These are phyloP conservation scores for Arthrobotrys conoides DNA, from an alignment of 2,329 filamentous ascomycete species.

Conservation along the genomic window DNA sequence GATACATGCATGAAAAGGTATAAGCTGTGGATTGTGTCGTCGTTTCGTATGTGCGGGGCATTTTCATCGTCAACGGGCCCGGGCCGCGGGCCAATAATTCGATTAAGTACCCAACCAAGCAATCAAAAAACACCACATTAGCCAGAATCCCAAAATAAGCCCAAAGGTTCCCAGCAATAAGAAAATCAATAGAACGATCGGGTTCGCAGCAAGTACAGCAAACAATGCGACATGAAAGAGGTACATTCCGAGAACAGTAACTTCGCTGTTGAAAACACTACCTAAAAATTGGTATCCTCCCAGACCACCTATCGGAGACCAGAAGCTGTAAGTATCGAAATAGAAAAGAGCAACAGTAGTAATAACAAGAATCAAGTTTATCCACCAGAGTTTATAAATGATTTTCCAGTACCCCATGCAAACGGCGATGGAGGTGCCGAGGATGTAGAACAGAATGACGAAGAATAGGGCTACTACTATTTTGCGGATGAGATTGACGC, in stretches of 20 bases:
- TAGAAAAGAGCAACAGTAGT: slow-evolving; percentile 9
- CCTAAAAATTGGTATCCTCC: background rate
- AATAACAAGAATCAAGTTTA: slow-evolving; percentile 7
- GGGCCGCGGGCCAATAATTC: too few relatives aligned
- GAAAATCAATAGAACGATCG: slow-evolving; percentile 3
- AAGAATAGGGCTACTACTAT: slow-evolving; percentile 22
- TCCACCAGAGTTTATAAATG: slow-evolving; percentile 26
- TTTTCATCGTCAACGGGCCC: too few relatives aligned
- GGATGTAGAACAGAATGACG: slow-evolving; percentile 20
- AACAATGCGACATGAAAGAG: slow-evolving; percentile 22
- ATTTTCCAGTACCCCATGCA: slow-evolving; percentile 32
- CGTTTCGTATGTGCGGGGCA: too few relatives aligned
- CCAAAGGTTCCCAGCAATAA: slow-evolving; percentile 13
- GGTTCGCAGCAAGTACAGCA: slow-evolving; percentile 5
- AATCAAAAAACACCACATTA: slow-evolving; percentile 26
- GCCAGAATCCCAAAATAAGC: slow-evolving; percentile 10
- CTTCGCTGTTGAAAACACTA: slow-evolving; percentile 13
- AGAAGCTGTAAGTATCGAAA: slow-evolving; percentile 27
- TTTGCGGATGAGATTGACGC: slow-evolving; percentile 17
- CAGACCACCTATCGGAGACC: background rate
- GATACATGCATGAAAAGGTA: too few relatives aligned
- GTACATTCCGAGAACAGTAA: slow-evolving; percentile 16
- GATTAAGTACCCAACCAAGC: slow-evolving; percentile 14
- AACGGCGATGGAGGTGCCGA: slow-evolving; percentile 22
- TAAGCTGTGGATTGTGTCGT: too few relatives aligned